Conservation (phyloP, 108 stramenopile species). For the Chaetoceros muelleri region DNA sequence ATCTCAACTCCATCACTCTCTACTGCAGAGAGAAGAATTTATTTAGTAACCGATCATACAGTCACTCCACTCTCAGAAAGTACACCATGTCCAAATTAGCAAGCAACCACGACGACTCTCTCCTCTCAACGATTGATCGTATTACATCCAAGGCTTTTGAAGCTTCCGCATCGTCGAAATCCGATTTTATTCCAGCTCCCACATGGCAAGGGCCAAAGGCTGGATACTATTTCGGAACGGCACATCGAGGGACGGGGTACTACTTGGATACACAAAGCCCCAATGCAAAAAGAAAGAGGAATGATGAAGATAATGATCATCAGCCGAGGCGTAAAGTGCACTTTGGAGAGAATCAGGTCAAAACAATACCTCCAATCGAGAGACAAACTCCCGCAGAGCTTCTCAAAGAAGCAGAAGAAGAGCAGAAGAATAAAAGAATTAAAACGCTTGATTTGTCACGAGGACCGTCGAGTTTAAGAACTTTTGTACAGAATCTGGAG, state of each 20-base stretch:
- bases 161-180: background rate
- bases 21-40: no score
- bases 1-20: no score
- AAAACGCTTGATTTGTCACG: background rate
- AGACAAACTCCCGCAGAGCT: background rate
- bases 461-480: background rate
- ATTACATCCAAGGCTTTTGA: background rate
- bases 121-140: no score
- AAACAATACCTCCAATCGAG: background rate
- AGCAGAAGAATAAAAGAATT: background rate
- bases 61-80: no score
- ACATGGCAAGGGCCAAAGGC: conserved; percentile 39
- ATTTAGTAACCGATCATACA: no score
- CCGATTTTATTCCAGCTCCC: conserved; percentile 31
- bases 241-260: conserved; percentile 51
- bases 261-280: conserved; percentile 28
- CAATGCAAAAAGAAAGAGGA: background rate
- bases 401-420: background rate
- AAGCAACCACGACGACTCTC: no score
- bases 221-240: conserved; percentile 61
- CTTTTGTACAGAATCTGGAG: conserved; percentile 10
- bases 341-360: conserved; percentile 3
- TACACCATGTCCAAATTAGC: no score
- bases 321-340: conserved; percentile 9
- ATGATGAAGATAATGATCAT: background rate